Evolutionary conservation across 306 rosid species (phyloP), one percentile per base, ranked within the genome.

Genomic region (Astragalus glycyphyllos): DNA sequence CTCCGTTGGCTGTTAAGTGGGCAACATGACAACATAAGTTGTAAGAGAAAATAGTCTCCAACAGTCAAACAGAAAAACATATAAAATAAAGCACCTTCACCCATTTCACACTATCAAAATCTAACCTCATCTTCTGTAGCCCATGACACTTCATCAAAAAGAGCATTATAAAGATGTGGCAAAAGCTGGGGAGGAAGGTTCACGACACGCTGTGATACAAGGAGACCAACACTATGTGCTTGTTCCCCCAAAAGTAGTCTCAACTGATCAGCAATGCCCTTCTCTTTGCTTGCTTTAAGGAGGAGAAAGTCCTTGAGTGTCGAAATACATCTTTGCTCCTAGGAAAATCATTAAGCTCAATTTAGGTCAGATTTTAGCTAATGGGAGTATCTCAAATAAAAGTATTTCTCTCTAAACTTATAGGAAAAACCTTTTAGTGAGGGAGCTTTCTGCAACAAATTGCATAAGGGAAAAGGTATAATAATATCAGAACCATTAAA

Each of bases 71-170:
- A 66, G 68, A 41, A 14, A 65, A 40, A 47, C 70, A 68, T 26
- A 29, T 45, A 47, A 49, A 55, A 62, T 45, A 47, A 49, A 55
- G 58, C 70, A 61, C 62, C 78, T 65, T 71, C 75, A 53, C 20
- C 78, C 41, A 69, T 73, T 49, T 31, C 9, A 55, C 45, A 75
- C 60, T 59, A 71, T 59, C 29, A 10, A 58, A 58, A 72, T 79
- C 96, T 84, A 78, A 94, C 97, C 92, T 94, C 99, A 70, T 94
- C 99, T 80, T 91, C 96, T 17, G 90, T 86, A 48, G 96, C 96
- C 99, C 96, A 89, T 0, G 81, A 84, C 47, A 94, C 82, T 86
- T 94, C 99, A 59, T 94, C 86, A 60, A 91, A 94, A 47, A 94
- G 96, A 44, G 86, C 90, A 58, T 79, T 90, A 60, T 91, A 94